phyloP scores from a whole-genome alignment of 2,329 filamentous ascomycete genomes.

The Neofusicoccum sp. region DNA sequence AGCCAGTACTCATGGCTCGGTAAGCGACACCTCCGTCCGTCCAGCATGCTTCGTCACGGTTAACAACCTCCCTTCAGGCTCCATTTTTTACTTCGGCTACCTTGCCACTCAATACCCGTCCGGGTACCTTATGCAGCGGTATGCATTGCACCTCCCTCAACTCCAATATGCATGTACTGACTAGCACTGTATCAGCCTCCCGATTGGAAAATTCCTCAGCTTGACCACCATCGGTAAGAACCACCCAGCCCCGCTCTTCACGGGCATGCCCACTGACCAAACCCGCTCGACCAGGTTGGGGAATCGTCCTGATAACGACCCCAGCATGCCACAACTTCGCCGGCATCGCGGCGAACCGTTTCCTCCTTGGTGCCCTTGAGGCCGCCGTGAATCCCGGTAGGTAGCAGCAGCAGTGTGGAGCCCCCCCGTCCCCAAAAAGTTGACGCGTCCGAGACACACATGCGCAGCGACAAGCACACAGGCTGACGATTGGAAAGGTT shows the following conservation, averaged over 20 bases:
- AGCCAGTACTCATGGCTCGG: conserved; percentile 57
- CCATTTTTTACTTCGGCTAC: conserved; percentile 56
- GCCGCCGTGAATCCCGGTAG: conserved; percentile 38
- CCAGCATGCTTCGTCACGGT: neutral
- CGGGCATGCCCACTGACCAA: neutral
- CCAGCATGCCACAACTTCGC: conserved; percentile 45
- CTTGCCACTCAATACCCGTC: conserved; percentile 50
- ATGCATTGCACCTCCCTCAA: neutral
- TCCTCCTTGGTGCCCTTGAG: conserved; percentile 41
- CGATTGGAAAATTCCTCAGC: conserved; percentile 50
- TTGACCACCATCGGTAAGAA: conserved; percentile 40
- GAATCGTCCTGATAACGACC: conserved; percentile 45
- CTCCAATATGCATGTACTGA: conserved; percentile 3
- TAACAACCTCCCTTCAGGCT: conserved; percentile 28
- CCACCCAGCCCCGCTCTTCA: neutral
- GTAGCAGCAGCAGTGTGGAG: neutral
- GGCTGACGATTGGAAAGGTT: neutral
- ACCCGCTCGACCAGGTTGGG: conserved; percentile 34
- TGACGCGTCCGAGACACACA: neutral
- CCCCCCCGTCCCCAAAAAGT: neutral
- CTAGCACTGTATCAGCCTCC: conserved; percentile 30
- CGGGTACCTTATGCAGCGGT: conserved; percentile 47
- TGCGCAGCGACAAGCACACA: too few relatives aligned
- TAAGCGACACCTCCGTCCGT: conserved; percentile 23
- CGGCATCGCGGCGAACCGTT: conserved; percentile 40